Base-by-base conservation (phyloP, 306 rosid genomes). In the Glycine latifolia region DNA sequence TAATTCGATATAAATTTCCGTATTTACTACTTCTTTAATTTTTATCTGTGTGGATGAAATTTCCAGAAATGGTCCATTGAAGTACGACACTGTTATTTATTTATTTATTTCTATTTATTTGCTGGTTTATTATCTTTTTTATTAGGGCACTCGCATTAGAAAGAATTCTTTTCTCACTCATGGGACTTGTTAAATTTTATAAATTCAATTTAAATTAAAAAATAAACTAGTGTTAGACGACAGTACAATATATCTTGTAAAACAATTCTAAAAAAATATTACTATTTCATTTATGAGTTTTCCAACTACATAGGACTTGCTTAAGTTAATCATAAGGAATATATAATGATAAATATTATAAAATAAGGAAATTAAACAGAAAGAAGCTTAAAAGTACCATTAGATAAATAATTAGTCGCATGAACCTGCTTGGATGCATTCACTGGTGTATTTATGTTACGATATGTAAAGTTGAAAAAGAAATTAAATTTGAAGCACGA, bases 401-500 rank as follows among this genome's bases (percentile, higher is more conserved):
- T 13, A 53, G 59, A 14, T n/a, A 12, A 6, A 26, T 12, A 6
- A 69, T 48, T 17, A 70, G 3, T 12, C 37, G 31, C 26, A n/a
- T 41, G 71, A n/a, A 14, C 13, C 9, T 43, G 47, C 47, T 43
- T 43, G 9, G 47, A 12, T 48, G n/a, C 16, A 46, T 68, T 43
- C 10, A 68, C 7, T 68, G 8, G 53, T 4, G 75, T 31, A 44
- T 49, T 48, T 48, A 71, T 49, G 15, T 46, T 26, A 50, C 4
- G 62, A 71, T 71, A 50, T 71, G 48, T 7, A 71, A 12, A 31
- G 61, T 31, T 50, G 61, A 7, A 50, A 71, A 50, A 7, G 26
- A 33, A 31, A 71, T 52, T 71, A 31, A 71, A 52, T 50, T 71
- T 71, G 61, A 31, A 68, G 60, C 17, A 71, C 26, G 20, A 31